Evolutionary conservation across 163 green algal species (phyloP).

Genomic region (Coccomyxa subellipsoidea): DNA sequence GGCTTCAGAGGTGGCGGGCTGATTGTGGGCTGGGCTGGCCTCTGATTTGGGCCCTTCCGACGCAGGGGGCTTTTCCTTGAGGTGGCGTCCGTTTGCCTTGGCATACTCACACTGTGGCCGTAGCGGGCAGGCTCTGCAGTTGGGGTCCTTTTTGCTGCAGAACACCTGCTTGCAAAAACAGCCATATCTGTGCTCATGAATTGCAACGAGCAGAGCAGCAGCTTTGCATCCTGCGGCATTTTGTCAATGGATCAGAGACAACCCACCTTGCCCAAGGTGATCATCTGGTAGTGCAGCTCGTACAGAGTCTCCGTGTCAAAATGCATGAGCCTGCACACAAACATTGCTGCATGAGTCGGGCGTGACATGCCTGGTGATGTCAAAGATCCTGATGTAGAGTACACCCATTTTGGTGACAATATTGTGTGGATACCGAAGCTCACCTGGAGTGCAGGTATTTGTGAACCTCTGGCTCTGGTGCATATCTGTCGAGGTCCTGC

Average conservation of each 20-base stretch:
- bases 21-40: neutral
- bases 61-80: neutral
- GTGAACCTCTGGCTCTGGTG: slow-evolving; percentile 74
- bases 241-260: neutral
- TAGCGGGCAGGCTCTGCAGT: slow-evolving; percentile 73
- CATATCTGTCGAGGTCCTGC: slow-evolving; percentile 70
- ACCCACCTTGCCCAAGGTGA: slow-evolving; percentile 82
- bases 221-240: too few relatives aligned
- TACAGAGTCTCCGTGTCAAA: slow-evolving; percentile 71
- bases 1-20: neutral
- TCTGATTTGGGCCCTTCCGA: neutral
- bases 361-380: neutral
- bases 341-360: neutral
- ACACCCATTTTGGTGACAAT: neutral
- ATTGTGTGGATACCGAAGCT: neutral
- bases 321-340: slow-evolving; percentile 62
- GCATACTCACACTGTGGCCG: slow-evolving; percentile 70
- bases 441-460: slow-evolving; percentile 41
- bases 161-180: slow-evolving; percentile 52
- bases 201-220: too few relatives aligned
- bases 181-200: neutral
- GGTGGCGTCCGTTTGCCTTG: slow-evolving; percentile 27
- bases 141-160: slow-evolving; percentile 71
- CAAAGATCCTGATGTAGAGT: neutral
- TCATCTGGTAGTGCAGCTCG: slow-evolving; percentile 92